A percentile compares a stretch with the other conserved stretches of the same genome.
Conservation (phyloP, 768 basidiomycete genomes). For the Leucosporidium creatinivorum region DNA sequence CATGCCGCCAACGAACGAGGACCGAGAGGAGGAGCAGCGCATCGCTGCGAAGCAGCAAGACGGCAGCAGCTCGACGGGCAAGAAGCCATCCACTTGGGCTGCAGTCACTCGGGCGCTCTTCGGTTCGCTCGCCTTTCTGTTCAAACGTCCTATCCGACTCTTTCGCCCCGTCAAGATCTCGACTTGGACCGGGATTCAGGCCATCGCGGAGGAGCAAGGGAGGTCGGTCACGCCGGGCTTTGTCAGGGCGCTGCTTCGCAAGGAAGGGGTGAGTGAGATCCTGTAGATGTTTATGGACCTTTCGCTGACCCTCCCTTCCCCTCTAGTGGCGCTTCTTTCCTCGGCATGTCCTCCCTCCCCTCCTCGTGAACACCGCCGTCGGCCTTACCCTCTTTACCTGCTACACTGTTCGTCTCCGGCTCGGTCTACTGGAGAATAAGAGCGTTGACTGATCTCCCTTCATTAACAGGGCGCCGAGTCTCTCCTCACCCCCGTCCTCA, state of each 20-base stretch:
- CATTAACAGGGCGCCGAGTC: background rate
- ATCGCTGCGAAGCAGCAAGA: no score
- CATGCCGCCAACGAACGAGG: no score
- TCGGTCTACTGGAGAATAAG: no score
- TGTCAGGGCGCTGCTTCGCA: conserved; percentile 14
- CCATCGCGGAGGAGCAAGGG: conserved; percentile 29
- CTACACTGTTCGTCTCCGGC: conserved; percentile 13
- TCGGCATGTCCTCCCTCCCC: conserved; percentile 23
- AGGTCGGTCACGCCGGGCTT: conserved; percentile 13
- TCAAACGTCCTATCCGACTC: conserved; percentile 28
- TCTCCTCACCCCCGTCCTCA: background rate
- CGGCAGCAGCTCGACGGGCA: no score
- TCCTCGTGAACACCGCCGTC: conserved; percentile 32
- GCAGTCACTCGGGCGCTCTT: conserved; percentile 8
- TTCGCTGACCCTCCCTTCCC: background rate
- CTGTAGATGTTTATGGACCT: background rate
- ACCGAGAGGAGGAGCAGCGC: no score
- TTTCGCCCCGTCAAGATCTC: conserved; percentile 34
- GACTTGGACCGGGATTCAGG: conserved; percentile 31
- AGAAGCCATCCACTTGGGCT: conserved; percentile 9
- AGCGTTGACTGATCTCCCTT: no score
- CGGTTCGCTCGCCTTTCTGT: conserved; percentile 28
- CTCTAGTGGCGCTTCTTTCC: conserved; percentile 30
- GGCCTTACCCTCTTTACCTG: conserved; percentile 34
- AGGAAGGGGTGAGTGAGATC: conserved; percentile 13